These are phyloP conservation scores for Fusarium succisae DNA, from an alignment of 2,329 filamentous ascomycete species.

Conservation along the genomic window DNA sequence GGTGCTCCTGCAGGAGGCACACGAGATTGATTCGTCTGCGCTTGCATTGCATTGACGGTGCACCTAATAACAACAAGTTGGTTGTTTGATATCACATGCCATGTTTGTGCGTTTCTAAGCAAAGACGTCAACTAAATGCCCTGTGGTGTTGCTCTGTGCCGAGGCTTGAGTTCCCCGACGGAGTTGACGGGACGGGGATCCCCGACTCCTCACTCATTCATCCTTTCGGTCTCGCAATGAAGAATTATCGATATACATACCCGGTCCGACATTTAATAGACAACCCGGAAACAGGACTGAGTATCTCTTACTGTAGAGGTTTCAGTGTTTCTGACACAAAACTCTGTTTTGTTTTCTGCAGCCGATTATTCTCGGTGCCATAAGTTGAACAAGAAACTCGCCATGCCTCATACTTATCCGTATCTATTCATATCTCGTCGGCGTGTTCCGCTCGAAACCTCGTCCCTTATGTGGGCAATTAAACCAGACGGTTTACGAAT, in stretches of 20 bases:
- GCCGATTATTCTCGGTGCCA: constrained; percentile 4
- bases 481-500: constrained; percentile 5
- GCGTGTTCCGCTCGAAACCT: constrained; percentile 9
- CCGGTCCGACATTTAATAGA: constrained; percentile 22
- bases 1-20: constrained; percentile 17
- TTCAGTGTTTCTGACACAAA: constrained; percentile 2
- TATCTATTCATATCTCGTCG: constrained; percentile 1
- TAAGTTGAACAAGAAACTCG: constrained; percentile 7
- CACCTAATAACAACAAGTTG: constrained; percentile 17
- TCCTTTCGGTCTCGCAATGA: not conserved
- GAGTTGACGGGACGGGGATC: not conserved
- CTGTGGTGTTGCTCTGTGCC: constrained; percentile 25
- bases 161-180: constrained; percentile 19
- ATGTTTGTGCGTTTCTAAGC: not conserved
- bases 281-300: constrained; percentile 9
- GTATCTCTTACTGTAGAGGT: constrained; percentile 29
- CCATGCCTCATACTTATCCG: not conserved
- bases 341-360: not conserved
- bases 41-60: constrained; percentile 25
- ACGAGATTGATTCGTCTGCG: constrained; percentile 18
- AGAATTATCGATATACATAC: not conserved
- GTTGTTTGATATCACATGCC: constrained; percentile 33
- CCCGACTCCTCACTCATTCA: not conserved
- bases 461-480: constrained; percentile 5
- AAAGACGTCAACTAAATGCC: not conserved